phyloP scores from a whole-genome alignment of 2,329 filamentous ascomycete genomes.

The Mollisia scopiformis region DNA sequence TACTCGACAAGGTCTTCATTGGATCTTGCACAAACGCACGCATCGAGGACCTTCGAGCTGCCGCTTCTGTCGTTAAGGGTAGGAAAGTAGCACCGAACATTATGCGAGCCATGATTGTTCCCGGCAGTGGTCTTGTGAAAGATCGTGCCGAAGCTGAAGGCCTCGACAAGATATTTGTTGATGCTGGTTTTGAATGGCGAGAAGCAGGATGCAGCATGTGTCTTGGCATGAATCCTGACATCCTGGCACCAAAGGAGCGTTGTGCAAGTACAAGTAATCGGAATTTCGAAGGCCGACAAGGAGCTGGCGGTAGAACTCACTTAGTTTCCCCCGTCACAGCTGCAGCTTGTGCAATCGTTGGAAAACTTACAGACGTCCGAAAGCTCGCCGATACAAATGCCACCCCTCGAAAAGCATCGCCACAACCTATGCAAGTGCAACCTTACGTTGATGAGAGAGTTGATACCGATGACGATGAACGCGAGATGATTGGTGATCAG shows the following conservation, averaged over 20 bases:
- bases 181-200: slow-evolving; percentile 96
- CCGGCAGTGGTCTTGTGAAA: slow-evolving; percentile 93
- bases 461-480: slow-evolving; percentile 53
- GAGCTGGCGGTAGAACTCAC: slow-evolving; percentile 87
- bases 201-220: slow-evolving; percentile 99
- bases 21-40: slow-evolving; percentile 97
- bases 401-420: slow-evolving; percentile 30
- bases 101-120: slow-evolving; percentile 94
- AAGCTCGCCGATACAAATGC: slow-evolving; percentile 68
- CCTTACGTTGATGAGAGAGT: slow-evolving; percentile 57
- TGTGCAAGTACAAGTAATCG: slow-evolving; percentile 96
- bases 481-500: slow-evolving; percentile 57
- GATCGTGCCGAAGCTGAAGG: slow-evolving; percentile 88
- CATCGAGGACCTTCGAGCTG: slow-evolving; percentile 92
- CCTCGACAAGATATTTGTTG: slow-evolving; percentile 87
- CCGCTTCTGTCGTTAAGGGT: slow-evolving; percentile 83
- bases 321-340: slow-evolving; percentile 98
- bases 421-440: slow-evolving; percentile 38
- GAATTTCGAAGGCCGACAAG: slow-evolving; percentile 96
- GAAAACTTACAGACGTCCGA: slow-evolving; percentile 90
- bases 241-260: slow-evolving; percentile 87
- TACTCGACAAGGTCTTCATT: slow-evolving; percentile 95
- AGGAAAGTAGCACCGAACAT: slow-evolving; percentile 86
- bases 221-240: slow-evolving; percentile 98
- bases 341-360: slow-evolving; percentile 84